Conservation (phyloP, 164 flowering plant genomes). For the Vitis vinifera region DNA sequence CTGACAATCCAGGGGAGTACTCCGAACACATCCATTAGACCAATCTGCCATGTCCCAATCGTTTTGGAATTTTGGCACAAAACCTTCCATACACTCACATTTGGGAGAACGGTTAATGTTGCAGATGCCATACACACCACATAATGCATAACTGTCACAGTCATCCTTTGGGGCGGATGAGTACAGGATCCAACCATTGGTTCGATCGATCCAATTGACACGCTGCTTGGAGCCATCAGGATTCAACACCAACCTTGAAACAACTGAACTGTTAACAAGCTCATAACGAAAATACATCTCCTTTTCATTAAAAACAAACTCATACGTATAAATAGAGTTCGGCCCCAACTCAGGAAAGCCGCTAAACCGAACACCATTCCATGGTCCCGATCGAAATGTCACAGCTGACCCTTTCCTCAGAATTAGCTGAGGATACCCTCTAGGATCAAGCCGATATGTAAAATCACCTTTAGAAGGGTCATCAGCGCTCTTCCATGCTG, state of each 20-base stretch:
- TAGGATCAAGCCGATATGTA: background rate
- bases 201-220: background rate
- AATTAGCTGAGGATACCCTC: constrained; percentile 1
- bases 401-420: background rate
- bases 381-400: too few species aligned
- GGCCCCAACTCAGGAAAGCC: too few species aligned
- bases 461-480: constrained; percentile 6
- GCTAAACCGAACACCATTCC: too few species aligned
- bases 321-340: background rate
- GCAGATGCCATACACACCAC: constrained; percentile 15
- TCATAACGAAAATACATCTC: background rate
- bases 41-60: constrained; percentile 16
- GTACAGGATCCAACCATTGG: too few species aligned
- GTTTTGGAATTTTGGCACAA: constrained; percentile 9
- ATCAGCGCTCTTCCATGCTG: constrained; percentile 5
- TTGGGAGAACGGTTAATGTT: background rate
- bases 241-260: background rate
- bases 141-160: constrained; percentile 7
- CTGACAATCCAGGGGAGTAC: constrained; percentile 8
- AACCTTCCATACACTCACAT: constrained; percentile 23
- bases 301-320: background rate
- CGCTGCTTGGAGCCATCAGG: background rate
- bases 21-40: constrained; percentile 22
- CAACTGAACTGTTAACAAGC: background rate
- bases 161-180: background rate